Conservation (phyloP, 371 early-diverging fungal genomes). For the Mortierella sp. region DNA sequence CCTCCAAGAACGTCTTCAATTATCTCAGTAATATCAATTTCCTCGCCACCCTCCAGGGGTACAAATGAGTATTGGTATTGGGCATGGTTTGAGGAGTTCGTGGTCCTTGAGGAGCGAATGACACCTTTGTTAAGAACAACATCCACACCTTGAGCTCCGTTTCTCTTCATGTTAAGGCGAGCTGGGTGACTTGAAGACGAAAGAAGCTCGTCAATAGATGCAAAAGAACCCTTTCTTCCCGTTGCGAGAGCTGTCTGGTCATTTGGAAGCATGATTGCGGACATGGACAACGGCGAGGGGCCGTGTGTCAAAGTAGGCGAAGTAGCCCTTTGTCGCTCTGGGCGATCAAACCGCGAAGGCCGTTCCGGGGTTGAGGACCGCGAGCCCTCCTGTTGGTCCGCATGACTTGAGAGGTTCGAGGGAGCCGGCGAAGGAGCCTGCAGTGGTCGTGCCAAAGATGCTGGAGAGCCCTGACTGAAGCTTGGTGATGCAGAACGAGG, state of each 20-base stretch:
- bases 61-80: constrained; percentile 58
- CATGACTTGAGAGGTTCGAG: constrained; percentile 44
- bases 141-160: constrained; percentile 54
- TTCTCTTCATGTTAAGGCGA: constrained; percentile 41
- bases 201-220: constrained; percentile 16
- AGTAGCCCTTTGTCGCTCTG: constrained; percentile 50
- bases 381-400: constrained; percentile 45
- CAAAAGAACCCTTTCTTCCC: constrained; percentile 9
- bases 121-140: constrained; percentile 54
- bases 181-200: not conserved
- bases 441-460: constrained; percentile 24
- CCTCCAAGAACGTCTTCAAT: constrained; percentile 59
- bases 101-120: constrained; percentile 45
- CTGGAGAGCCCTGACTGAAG: constrained; percentile 37
- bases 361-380: constrained; percentile 50
- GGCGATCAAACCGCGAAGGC: constrained; percentile 56
- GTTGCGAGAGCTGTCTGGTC: not conserved
- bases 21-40: constrained; percentile 59
- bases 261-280: constrained; percentile 28
- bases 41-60: constrained; percentile 52
- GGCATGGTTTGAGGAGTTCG: constrained; percentile 1
- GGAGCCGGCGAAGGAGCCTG: constrained; percentile 56
- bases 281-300: constrained; percentile 49
- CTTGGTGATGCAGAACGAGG: constrained; percentile 37
- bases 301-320: constrained; percentile 53